Evolutionary conservation across 495 filamentous ascomycete genomes (phyloP).

Genomic region (Penicillium coprophilum): DNA sequence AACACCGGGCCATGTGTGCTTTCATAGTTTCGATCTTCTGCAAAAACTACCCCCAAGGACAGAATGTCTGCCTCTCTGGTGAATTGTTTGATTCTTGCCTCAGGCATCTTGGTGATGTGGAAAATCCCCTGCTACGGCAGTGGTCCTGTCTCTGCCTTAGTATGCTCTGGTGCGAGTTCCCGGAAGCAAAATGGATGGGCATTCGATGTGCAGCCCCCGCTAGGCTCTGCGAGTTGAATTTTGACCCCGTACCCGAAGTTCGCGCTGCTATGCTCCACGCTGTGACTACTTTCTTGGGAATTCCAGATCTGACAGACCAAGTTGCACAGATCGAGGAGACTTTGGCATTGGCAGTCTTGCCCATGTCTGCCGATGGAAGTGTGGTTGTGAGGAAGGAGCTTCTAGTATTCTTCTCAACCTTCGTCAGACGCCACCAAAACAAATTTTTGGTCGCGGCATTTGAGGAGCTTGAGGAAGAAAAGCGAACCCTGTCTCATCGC

Average conservation of each 20-base stretch:
- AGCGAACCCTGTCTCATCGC: slow-evolving; percentile 59
- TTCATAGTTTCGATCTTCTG: slow-evolving; percentile 98
- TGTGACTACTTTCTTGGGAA: slow-evolving; percentile 88
- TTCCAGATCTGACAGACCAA: slow-evolving; percentile 88
- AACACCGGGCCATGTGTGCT: slow-evolving; percentile 98
- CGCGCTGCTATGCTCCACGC: slow-evolving; percentile 90
- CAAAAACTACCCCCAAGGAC: slow-evolving; percentile 85
- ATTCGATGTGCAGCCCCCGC: slow-evolving; percentile 78
- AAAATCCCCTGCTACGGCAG: slow-evolving; percentile 86
- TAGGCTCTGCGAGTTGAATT: slow-evolving; percentile 73
- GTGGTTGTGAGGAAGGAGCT: slow-evolving; percentile 91
- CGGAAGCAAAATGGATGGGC: slow-evolving; percentile 91
- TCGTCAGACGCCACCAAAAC: slow-evolving; percentile 85
- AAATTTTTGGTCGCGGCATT: slow-evolving; percentile 91
- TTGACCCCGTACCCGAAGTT: slow-evolving; percentile 93
- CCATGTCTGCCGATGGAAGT: slow-evolving; percentile 88
- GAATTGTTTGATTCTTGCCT: slow-evolving; percentile 85
- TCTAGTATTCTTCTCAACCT: slow-evolving; percentile 88
- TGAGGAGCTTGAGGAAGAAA: slow-evolving; percentile 86
- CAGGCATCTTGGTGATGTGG: slow-evolving; percentile 73
- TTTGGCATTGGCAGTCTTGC: slow-evolving; percentile 77
- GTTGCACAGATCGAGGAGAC: slow-evolving; percentile 87
- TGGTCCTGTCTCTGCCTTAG: slow-evolving; percentile 97
- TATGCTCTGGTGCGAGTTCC: slow-evolving; percentile 87
- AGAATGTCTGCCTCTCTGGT: slow-evolving; percentile 76